phyloP scores from a whole-genome alignment of 2,329 filamentous ascomycete genomes.

The Diaporthe sp. region DNA sequence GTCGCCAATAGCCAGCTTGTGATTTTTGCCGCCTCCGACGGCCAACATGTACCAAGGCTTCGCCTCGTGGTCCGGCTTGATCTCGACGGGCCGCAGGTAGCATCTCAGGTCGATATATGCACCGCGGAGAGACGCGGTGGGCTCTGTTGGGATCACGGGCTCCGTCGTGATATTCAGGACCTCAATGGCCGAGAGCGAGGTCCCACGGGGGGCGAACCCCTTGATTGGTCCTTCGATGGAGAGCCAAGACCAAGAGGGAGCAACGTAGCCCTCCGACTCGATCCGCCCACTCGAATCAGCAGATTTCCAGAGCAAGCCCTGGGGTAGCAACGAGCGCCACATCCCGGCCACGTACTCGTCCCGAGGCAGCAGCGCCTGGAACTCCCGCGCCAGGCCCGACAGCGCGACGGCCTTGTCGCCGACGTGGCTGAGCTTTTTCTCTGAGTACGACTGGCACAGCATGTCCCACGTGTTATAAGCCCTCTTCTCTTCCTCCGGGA shows the following conservation, averaged over 20 bases:
- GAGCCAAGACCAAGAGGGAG: conserved; percentile 6
- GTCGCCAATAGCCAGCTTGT: background rate
- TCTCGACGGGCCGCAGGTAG: background rate
- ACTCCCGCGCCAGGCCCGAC: background rate
- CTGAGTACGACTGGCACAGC: background rate
- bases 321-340: background rate
- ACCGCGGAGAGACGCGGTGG: background rate
- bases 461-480: background rate
- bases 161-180: background rate
- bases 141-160: background rate
- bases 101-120: background rate
- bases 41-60: conserved; percentile 15
- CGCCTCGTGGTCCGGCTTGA: background rate
- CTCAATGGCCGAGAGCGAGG: background rate
- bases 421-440: background rate
- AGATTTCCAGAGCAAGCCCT: conserved; percentile 1
- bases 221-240: background rate
- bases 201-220: background rate
- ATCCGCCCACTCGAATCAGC: background rate
- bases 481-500: background rate
- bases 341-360: background rate
- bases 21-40: background rate
- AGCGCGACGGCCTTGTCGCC: conserved; percentile 1
- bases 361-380: background rate
- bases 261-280: background rate